Evolutionary conservation across 2,329 filamentous ascomycete species (phyloP).

Genomic region (Penicillium sp.): DNA sequence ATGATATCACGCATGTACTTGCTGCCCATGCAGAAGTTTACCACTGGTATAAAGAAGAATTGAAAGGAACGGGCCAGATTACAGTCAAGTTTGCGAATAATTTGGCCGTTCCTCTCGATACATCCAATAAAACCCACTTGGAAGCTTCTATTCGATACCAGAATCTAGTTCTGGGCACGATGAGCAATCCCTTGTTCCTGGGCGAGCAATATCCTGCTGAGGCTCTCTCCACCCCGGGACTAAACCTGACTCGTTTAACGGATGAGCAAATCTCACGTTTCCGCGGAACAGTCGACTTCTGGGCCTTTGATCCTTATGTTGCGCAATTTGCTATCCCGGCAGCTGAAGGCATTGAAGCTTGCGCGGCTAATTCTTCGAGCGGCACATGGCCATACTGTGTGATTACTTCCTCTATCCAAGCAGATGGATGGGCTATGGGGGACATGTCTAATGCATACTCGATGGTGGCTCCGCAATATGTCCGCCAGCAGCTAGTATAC

Average conservation of each 20-base stretch:
- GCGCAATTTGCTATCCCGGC: conserved; percentile 2
- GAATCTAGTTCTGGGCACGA: not conserved
- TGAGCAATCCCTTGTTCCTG: conserved; percentile 1
- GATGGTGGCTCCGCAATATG: not conserved
- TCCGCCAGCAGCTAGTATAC: not conserved
- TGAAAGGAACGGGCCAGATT: no score
- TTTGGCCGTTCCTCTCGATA: conserved; percentile 1
- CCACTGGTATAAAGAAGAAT: not conserved
- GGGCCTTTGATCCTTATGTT: conserved; percentile 1
- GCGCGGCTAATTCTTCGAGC: not conserved
- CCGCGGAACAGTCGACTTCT: conserved; percentile 4
- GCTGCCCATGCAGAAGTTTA: conserved; percentile 5
- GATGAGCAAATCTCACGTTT: no score
- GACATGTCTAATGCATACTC: not conserved
- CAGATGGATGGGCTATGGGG: conserved; percentile 3
- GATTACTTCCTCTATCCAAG: not conserved
- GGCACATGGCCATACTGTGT: conserved; percentile 3
- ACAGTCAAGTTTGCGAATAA: conserved; percentile 1
- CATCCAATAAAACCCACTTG: not conserved
- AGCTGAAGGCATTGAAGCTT: conserved; percentile 1
- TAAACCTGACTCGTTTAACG: no score
- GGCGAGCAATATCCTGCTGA: not conserved
- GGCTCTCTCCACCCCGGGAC: not conserved
- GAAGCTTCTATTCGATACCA: not conserved
- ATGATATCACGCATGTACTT: conserved; percentile 1